Percentiles rank a stretch among this genome's conserved stretches.
Conservation (phyloP, 495 filamentous ascomycete genomes). For the Massariosphaeria phaeospora region DNA sequence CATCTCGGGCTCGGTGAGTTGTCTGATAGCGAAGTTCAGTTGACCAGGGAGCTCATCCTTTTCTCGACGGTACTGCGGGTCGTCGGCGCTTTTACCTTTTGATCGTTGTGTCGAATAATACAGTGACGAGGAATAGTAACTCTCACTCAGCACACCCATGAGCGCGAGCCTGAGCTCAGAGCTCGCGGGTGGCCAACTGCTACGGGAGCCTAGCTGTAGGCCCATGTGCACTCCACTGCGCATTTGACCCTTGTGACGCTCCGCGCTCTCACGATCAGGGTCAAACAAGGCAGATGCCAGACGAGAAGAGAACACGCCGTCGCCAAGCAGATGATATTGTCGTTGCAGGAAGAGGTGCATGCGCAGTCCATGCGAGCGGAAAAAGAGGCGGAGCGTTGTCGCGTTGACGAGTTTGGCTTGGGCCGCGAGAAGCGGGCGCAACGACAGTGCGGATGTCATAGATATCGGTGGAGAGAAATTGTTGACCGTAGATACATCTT, state of each 20-base stretch:
- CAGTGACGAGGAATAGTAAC: conserved; percentile 46
- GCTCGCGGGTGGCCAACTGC: conserved; percentile 87
- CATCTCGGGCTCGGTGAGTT: conserved; percentile 68
- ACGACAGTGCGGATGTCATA: conserved; percentile 66
- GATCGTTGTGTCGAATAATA: conserved; percentile 14
- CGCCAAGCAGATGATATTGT: conserved; percentile 75
- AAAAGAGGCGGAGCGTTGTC: conserved; percentile 72
- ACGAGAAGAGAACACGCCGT: conserved; percentile 73
- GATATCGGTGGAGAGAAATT: conserved; percentile 65
- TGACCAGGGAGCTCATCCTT: conserved; percentile 65
- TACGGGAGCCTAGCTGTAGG: conserved; percentile 66
- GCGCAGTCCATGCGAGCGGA: conserved; percentile 66
- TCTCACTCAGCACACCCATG: conserved; percentile 79
- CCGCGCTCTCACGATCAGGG: conserved; percentile 73
- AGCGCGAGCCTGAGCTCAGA: conserved; percentile 84
- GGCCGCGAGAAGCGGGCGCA: conserved; percentile 64
- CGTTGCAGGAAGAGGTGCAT: conserved; percentile 72
- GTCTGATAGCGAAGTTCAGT: conserved; percentile 81
- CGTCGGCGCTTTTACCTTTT: conserved; percentile 25
- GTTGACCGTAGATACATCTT: background rate
- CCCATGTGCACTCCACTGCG: conserved; percentile 71
- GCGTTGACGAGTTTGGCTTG: conserved; percentile 74
- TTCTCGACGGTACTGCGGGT: conserved; percentile 10
- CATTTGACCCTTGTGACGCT: conserved; percentile 62
- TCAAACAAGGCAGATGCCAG: conserved; percentile 83